Base-by-base conservation (phyloP, 2,329 filamentous ascomycete species). In the Dothideomycetes sp. region DNA sequence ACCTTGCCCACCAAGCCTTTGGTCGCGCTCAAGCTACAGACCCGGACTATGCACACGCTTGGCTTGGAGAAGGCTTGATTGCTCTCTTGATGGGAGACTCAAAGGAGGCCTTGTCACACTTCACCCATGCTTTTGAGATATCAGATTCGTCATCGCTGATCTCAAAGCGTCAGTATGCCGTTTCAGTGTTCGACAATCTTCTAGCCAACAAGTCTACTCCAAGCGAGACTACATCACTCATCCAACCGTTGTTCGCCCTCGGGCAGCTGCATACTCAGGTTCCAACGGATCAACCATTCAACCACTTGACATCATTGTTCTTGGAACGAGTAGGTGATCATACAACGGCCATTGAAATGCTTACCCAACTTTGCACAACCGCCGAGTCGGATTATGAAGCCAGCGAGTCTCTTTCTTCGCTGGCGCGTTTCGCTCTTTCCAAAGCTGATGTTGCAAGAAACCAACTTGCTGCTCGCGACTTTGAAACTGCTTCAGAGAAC, bases 71-170 rank as follows among this genome's bases (percentile, higher is more conserved):
- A 61, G 89, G 85, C 1, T 72, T 94, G 18, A 73, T 96, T 38
- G 87, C 91, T 4, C 69, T 88, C 12, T 65, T 89, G 19, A 74
- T 76, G 35, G 87, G 84, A 1, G 81, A 94, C 47, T 52, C 65
- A 0, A 78, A 75, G 46, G 87, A 95, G 62, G 88, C 89, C 1
- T 73, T 85, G 16, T 79, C 80, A 9, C 74, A 96, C 8, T 94
- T 95, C 56, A 88, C 84, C 1, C 91, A 98, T 57, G 89, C 91
- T 1, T 91, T 94, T 66, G 88, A 94, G 48, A 89, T 98, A 34
- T 80, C 86, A 0, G 84, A 86, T 46, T 81, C 85, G 0, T 82
- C 83, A 0, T 80, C 82, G 0, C 59, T 80, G 2, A 68, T 86
- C 4, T 78, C 81, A 0, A 84, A 87, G 56, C 76, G 80, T 20